A percentile compares a stretch with the other conserved stretches of the same genome.
Conservation (phyloP, 257 asterid genomes). For the Penstemon barbatus region DNA sequence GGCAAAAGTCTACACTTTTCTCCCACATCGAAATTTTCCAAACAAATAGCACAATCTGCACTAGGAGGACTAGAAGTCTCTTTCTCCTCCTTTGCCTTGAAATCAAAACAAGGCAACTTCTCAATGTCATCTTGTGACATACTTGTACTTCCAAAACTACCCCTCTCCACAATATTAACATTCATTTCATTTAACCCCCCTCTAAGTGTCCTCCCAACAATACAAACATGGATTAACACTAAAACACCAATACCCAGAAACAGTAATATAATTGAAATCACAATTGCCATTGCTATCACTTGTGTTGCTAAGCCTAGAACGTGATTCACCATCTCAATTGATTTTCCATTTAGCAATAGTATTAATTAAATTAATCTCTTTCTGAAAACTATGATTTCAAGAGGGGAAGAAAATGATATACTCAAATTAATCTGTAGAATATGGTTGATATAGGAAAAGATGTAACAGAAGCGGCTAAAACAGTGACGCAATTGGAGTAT, state of each 20-base stretch:
- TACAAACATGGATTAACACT: slow-evolving; percentile 57
- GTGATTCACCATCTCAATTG: slow-evolving; percentile 30
- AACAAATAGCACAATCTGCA: slow-evolving; percentile 64
- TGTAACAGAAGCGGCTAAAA: slow-evolving; percentile 28
- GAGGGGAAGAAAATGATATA: not conserved
- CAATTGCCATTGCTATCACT: slow-evolving; percentile 46
- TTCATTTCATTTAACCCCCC: slow-evolving; percentile 22
- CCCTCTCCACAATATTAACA: slow-evolving; percentile 37
- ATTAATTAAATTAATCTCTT: not conserved
- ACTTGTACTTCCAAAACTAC: slow-evolving; percentile 51
- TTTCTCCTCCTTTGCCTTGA: slow-evolving; percentile 45
- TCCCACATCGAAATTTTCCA: slow-evolving; percentile 53
- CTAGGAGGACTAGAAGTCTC: slow-evolving; percentile 41
- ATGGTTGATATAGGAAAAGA: slow-evolving; percentile 19
- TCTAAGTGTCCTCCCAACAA: slow-evolving; percentile 54
- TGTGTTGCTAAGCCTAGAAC: slow-evolving; percentile 32
- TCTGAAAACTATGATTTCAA: not conserved
- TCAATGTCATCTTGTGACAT: slow-evolving; percentile 76
- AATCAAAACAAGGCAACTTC: slow-evolving; percentile 71
- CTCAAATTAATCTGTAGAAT: not conserved
- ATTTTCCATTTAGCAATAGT: slow-evolving; percentile 4
- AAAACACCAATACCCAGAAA: slow-evolving; percentile 49
- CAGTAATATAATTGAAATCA: slow-evolving; percentile 47
- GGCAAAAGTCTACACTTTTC: slow-evolving; percentile 76
- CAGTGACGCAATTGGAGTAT: slow-evolving; percentile 11